Percentiles rank a stretch among this genome's conserved stretches.
Conservation (phyloP, 2,329 filamentous ascomycete genomes). For the Aphanoascus verrucosus region DNA sequence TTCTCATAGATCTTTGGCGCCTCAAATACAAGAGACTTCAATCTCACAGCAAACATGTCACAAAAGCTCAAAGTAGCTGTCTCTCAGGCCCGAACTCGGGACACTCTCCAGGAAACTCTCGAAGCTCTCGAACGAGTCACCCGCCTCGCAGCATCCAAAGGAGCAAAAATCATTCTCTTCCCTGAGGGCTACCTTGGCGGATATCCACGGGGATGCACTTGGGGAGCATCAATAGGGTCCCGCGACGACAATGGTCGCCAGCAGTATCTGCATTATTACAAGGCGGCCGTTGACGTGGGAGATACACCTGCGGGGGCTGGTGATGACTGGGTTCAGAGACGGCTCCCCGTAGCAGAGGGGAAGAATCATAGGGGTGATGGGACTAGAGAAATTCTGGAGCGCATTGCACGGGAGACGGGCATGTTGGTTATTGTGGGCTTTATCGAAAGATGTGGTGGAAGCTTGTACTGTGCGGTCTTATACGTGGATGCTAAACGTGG, state of each 20-base stretch:
- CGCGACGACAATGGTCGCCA: slow-evolving; percentile 61
- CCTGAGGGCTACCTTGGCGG: slow-evolving; percentile 89
- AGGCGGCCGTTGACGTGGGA: slow-evolving; percentile 67
- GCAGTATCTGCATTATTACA: slow-evolving; percentile 72
- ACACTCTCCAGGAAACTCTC: slow-evolving; percentile 48
- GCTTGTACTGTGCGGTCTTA: slow-evolving; percentile 69
- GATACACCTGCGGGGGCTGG: slow-evolving; percentile 64
- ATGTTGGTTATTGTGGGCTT: slow-evolving; percentile 73
- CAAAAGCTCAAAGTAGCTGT: slow-evolving; percentile 36
- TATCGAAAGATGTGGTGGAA: slow-evolving; percentile 71
- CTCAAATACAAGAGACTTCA: too few species aligned
- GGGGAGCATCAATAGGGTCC: slow-evolving; percentile 63
- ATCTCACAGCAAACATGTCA: slow-evolving; percentile 24
- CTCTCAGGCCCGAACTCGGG: slow-evolving; percentile 38
- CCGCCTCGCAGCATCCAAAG: slow-evolving; percentile 48
- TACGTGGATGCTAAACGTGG: slow-evolving; percentile 70
- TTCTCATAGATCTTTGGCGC: too few species aligned
- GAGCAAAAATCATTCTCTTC: slow-evolving; percentile 65
- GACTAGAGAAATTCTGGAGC: slow-evolving; percentile 68
- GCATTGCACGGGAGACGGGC: slow-evolving; percentile 62
- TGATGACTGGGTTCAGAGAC: slow-evolving; percentile 57
- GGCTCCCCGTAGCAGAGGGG: slow-evolving; percentile 44
- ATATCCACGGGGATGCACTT: slow-evolving; percentile 71
- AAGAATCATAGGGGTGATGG: slow-evolving; percentile 56
- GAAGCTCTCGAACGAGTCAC: slow-evolving; percentile 54